Evolutionary conservation across 116 monocot genomes (phyloP).

Genomic region (Zostera marina): DNA sequence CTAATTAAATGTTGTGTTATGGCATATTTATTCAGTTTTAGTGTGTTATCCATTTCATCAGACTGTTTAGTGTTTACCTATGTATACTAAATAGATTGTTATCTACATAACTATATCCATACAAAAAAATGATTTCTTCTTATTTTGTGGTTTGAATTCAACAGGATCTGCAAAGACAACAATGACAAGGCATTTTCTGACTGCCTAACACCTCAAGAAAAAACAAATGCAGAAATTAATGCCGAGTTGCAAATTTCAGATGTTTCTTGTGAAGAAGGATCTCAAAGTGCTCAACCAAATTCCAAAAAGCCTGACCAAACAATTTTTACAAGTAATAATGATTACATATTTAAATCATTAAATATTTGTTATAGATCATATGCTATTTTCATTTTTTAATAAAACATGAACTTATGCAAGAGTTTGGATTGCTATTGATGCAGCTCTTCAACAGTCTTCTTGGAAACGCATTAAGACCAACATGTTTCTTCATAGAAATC

Average conservation of each 20-base stretch:
- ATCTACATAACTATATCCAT: neutral
- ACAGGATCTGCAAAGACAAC: conserved; percentile 95
- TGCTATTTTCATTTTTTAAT: neutral
- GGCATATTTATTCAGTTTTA: too few relatives aligned
- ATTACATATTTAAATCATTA: neutral
- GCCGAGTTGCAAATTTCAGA: conserved; percentile 73
- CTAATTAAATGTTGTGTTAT: too few relatives aligned
- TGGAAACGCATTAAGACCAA: conserved; percentile 60
- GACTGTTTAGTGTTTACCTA: too few relatives aligned
- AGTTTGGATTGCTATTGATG: conserved; percentile 9
- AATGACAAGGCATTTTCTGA: conserved; percentile 63
- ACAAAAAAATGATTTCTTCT: neutral
- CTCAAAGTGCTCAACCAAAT: conserved; percentile 6
- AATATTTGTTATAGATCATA: neutral
- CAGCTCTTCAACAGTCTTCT: conserved; percentile 28
- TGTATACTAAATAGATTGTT: neutral
- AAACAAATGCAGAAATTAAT: conserved; percentile 84
- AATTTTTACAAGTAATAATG: conserved; percentile 5
- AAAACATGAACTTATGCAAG: neutral
- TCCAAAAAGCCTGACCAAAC: conserved; percentile 3
- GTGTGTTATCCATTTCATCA: too few relatives aligned
- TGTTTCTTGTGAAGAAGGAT: conserved; percentile 49
- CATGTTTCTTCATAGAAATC: conserved; percentile 66
- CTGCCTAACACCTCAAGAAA: conserved; percentile 86
- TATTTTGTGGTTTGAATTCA: neutral